Evolutionary conservation across 352 stramenopile genomes (phyloP), one percentile per base, ranked within the genome.

Genomic region (Pythium volutum): DNA sequence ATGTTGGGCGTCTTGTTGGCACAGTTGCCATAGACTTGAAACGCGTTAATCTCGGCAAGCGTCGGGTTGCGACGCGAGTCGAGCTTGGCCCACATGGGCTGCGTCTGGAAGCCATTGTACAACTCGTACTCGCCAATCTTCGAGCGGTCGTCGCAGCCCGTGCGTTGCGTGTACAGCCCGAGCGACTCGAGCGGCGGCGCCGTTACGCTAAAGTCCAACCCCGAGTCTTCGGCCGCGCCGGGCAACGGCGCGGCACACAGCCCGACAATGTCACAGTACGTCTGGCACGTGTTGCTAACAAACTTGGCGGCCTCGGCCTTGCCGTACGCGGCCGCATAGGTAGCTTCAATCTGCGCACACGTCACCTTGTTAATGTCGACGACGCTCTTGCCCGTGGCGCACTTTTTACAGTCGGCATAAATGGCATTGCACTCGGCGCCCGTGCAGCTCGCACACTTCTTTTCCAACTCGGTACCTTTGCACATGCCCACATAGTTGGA

Each of bases 41-140:
- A 87, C 9, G 68, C 69, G 45, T 71, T 76, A 51, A 89, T 68
- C 65, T 89, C 80, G 0, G 58, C 65, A 46, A 87, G 59, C 29
- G 80, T 89, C 55, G 80, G 80, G 70, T 88, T 88, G 20, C 77
- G 77, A 6, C 70, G 70, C 36, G 69, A 59, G 27, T 77, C 77
- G 12, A 89, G 69, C 62, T 71, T 74, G 46, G 69, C 76, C 77
- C 77, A 90, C 56, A 79, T 66, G 3, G 81, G 69, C 27, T 73
- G 64, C 14, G 64, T 61, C 9, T 41, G 76, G 55, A 74, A 70
- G 57, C 79, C 79, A 51, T 90, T 50, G 72, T 84, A 92, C 71
- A 78, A 33, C n/a, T 81, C 69, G 66, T 86, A 92, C 64, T 80
- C 71, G 53, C 76, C 76, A 49, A 89, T 87, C 29, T 76, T 71